phyloP scores from a whole-genome alignment of 2,329 filamentous ascomycete species.

The Aspergillus luchuensis region DNA sequence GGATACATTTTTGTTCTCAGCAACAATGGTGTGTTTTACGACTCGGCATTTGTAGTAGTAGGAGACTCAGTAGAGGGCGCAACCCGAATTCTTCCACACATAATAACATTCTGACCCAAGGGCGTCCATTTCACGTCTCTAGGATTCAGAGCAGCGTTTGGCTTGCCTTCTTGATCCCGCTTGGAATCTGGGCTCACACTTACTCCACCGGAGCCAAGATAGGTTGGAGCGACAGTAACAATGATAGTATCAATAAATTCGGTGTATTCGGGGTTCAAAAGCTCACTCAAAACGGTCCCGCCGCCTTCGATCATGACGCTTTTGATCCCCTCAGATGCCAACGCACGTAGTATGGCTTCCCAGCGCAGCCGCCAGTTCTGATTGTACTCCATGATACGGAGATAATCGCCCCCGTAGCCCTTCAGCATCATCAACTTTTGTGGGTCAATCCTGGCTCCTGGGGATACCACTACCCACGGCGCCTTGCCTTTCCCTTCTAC shows the following conservation, averaged over 20 bases:
- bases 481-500: conserved; percentile 67
- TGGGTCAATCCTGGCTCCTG: conserved; percentile 48
- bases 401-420: conserved; percentile 50
- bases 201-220: conserved; percentile 82
- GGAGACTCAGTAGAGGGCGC: conserved; percentile 3
- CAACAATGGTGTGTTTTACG: neutral
- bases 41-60: conserved; percentile 3
- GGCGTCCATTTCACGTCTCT: conserved; percentile 71
- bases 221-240: conserved; percentile 85
- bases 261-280: conserved; percentile 66
- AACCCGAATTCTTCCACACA: conserved; percentile 66
- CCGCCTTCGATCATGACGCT: conserved; percentile 95
- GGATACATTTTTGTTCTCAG: neutral
- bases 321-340: conserved; percentile 62
- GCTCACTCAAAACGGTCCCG: conserved; percentile 75
- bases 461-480: conserved; percentile 69
- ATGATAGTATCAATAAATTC: conserved; percentile 75
- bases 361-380: conserved; percentile 59
- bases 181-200: conserved; percentile 70
- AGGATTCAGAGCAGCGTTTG: conserved; percentile 65
- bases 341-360: conserved; percentile 61
- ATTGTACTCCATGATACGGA: conserved; percentile 43
- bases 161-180: conserved; percentile 52
- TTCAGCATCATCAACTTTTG: conserved; percentile 50
- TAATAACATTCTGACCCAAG: conserved; percentile 78